Conservation (phyloP, 805 yeast genomes). For the Saturnispora sekii region DNA sequence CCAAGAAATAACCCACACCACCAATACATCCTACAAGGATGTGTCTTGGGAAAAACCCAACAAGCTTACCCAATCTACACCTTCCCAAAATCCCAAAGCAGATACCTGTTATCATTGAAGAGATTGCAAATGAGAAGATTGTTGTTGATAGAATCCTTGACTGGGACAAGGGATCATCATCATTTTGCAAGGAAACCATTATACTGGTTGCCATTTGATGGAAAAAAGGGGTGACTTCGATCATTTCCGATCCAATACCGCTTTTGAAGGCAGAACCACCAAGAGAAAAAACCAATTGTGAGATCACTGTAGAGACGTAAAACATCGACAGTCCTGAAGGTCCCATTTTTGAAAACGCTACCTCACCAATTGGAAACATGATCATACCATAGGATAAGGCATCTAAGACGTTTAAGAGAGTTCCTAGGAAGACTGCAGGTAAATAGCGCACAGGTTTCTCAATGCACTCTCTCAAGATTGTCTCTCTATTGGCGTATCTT, state of each 20-base stretch:
- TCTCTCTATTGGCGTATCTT: slow-evolving; percentile 15
- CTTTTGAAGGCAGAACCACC: slow-evolving; percentile 87
- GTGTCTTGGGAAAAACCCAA: slow-evolving; percentile 94
- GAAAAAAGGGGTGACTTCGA: slow-evolving; percentile 97
- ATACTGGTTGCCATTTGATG: slow-evolving; percentile 86
- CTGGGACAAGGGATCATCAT: slow-evolving; percentile 12
- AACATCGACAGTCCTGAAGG: slow-evolving; percentile 92
- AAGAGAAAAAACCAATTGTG: slow-evolving; percentile 77
- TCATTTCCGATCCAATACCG: slow-evolving; percentile 98
- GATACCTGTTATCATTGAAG: slow-evolving; percentile 78
- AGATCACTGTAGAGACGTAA: slow-evolving; percentile 81
- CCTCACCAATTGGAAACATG: slow-evolving; percentile 82
- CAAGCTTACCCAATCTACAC: slow-evolving; percentile 71
- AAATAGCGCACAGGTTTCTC: slow-evolving; percentile 37
- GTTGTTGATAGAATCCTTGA: slow-evolving; percentile 41
- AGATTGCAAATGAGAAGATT: slow-evolving; percentile 71
- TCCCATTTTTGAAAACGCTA: slow-evolving; percentile 67
- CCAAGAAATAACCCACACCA: slow-evolving; percentile 91
- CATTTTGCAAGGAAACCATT: slow-evolving; percentile 33
- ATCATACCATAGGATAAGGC: slow-evolving; percentile 97
- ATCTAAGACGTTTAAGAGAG: slow-evolving; percentile 78
- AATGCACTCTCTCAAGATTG: slow-evolving; percentile 19
- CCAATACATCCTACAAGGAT: slow-evolving; percentile 96
- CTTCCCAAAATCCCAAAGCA: slow-evolving; percentile 73
- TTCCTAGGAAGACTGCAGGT: slow-evolving; percentile 83